phyloP scores from a whole-genome alignment of 257 asterid genomes.

The Capsicum pubescens region DNA sequence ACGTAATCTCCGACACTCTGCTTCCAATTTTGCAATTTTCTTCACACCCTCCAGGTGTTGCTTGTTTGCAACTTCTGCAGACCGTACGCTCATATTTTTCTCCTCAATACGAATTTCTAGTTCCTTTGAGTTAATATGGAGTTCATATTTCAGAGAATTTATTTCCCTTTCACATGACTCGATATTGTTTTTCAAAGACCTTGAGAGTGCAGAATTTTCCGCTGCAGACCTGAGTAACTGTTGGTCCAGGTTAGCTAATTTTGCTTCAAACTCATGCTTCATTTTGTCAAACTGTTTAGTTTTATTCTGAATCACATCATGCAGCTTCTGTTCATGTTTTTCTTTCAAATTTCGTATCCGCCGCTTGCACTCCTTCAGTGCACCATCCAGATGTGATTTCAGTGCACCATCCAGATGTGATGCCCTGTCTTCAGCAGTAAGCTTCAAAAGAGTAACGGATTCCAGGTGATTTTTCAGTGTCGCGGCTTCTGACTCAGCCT shows the following conservation, averaged over 20 bases:
- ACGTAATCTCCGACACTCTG: slow-evolving; percentile 94
- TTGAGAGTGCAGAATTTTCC: slow-evolving; percentile 81
- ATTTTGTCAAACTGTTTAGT: slow-evolving; percentile 75
- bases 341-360: slow-evolving; percentile 87
- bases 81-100: slow-evolving; percentile 83
- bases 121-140: slow-evolving; percentile 81
- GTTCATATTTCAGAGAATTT: slow-evolving; percentile 80
- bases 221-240: slow-evolving; percentile 78
- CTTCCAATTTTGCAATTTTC: slow-evolving; percentile 93
- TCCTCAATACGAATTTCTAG: slow-evolving; percentile 94
- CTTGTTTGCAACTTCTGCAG: slow-evolving; percentile 95
- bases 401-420: slow-evolving; percentile 92
- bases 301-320: slow-evolving; percentile 68
- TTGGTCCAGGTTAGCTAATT: slow-evolving; percentile 67
- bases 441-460: slow-evolving; percentile 89
- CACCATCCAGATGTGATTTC: too few relatives aligned
- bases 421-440: slow-evolving; percentile 93
- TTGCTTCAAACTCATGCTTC: slow-evolving; percentile 78
- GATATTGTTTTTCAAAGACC: slow-evolving; percentile 75
- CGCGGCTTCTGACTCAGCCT: slow-evolving; percentile 96
- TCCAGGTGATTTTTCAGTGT: slow-evolving; percentile 83
- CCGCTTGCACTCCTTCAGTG: slow-evolving; percentile 96
- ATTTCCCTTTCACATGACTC: slow-evolving; percentile 79
- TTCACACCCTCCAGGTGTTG: slow-evolving; percentile 93
- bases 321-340: slow-evolving; percentile 77